Base-by-base conservation (phyloP, 257 asterid genomes). In the Catharanthus roseus region DNA sequence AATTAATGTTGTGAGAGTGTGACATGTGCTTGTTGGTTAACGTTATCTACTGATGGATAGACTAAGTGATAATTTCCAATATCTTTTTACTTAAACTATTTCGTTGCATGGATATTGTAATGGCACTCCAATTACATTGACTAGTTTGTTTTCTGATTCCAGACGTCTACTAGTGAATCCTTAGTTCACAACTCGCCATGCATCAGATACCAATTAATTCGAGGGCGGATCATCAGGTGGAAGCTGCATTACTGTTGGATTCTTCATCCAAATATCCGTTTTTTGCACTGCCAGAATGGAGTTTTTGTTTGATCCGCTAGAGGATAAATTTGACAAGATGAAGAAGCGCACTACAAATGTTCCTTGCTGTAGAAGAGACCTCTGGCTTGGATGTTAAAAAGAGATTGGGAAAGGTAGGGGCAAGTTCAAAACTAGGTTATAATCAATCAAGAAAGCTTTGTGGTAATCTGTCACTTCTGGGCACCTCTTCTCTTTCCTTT, bases 251-350 rank as follows among this genome's bases (percentile, higher is more conserved):
- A 42, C 33, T 38, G 38, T 65, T 55, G 62, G 64, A 68, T 54
- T 61, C 7, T 73, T 45, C 67, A 34, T 45, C 78, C 74, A 70
- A 71, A 70, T 74, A 81, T 80, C 73, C 76, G 75, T 80, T 81
- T n/a, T 75, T 74, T 56, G 73, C 73, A 63, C 72, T 67, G 45
- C 75, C 71, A 63, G 70, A 60, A 57, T 76, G 83, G 69, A 55
- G 72, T 65, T 80, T 77, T 86, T 78, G 72, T 79, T 81, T 77
- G 81, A 73, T 76, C 88, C 77, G 82, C 83, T n/a, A 61, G 50
- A 58, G 63, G 65, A 79, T 69, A 73, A 67, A 78, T 76, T 76
- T 78, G 79, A 77, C 77, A 64, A 69, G 68, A 73, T 71, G 69
- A 73, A 69, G 42, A 38, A n/a, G n/a, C n/a, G 82, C 74, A 65